A percentile compares a stretch with the other conserved stretches of the same genome.
phyloP scores from a whole-genome alignment of 768 basidiomycete species.

The Dentipellis sp. region DNA sequence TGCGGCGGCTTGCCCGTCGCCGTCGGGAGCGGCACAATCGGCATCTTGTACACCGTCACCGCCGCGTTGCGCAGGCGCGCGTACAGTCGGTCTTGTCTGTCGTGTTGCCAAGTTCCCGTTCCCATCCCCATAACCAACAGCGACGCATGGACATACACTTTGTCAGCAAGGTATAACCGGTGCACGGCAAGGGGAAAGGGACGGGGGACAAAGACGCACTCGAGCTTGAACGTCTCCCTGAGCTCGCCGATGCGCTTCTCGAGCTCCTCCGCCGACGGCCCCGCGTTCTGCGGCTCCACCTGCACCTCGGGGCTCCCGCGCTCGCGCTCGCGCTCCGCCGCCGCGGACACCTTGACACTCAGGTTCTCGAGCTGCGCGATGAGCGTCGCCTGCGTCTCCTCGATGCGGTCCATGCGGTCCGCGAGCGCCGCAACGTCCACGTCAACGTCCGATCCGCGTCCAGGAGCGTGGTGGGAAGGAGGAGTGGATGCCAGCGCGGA shows the following conservation, averaged over 20 bases:
- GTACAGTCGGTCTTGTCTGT: conserved; percentile 29
- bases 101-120: too few relatives aligned
- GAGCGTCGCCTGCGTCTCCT: conserved; percentile 25
- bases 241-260: conserved; percentile 27
- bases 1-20: conserved; percentile 26
- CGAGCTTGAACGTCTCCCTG: conserved; percentile 23
- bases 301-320: conserved; percentile 5
- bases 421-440: conserved; percentile 14
- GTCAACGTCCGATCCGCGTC: not conserved
- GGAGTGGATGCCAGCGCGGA: too few relatives aligned
- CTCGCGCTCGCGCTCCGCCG: conserved; percentile 17
- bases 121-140: not conserved
- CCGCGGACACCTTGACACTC: not conserved
- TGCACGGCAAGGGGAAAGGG: too few relatives aligned
- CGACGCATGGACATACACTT: too few relatives aligned
- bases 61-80: conserved; percentile 27
- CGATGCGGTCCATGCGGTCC: conserved; percentile 22
- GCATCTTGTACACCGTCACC: conserved; percentile 23
- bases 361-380: conserved; percentile 21
- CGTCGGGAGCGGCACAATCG: conserved; percentile 22
- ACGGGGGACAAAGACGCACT: conserved; percentile 19
- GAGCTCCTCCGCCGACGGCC: conserved; percentile 22
- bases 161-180: not conserved
- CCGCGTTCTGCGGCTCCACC: conserved; percentile 7
- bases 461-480: conserved; percentile 4